Percentiles rank a stretch among this genome's conserved stretches.
Conservation (phyloP, 768 basidiomycete genomes). For the Russula olivacea region DNA sequence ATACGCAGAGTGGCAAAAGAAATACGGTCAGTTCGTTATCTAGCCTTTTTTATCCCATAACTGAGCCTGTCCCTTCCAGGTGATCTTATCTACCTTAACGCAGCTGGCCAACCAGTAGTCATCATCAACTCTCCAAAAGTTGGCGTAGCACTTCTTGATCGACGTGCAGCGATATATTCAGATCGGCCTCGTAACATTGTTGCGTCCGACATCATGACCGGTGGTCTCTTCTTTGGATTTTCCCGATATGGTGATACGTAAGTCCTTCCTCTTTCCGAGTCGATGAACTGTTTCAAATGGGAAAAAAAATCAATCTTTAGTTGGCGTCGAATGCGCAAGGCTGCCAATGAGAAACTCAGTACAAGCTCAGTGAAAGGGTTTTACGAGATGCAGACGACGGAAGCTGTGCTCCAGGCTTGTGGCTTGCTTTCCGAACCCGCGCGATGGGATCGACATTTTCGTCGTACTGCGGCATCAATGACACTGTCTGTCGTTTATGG, state of each 20-base stretch:
- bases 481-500: neutral
- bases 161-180: neutral
- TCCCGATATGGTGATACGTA: neutral
- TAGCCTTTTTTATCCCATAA: neutral
- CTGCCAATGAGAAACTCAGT: neutral
- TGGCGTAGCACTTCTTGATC: neutral
- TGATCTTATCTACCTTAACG: neutral
- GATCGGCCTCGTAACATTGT: neutral
- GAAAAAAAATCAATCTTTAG: neutral
- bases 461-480: neutral
- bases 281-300: neutral
- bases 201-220: neutral
- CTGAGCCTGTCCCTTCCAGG: neutral
- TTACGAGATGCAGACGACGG: neutral
- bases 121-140: neutral
- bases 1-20: constrained; percentile 10
- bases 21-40: constrained; percentile 3
- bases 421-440: neutral
- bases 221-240: neutral
- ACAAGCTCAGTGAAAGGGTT: neutral
- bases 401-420: neutral
- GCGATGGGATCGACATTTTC: neutral
- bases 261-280: neutral
- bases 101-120: neutral
- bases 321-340: constrained; percentile 4